Evolutionary conservation across 106 monocot genomes (phyloP), one percentile per base, ranked within the genome.

Genomic region (Alisma plantagoaquatica): DNA sequence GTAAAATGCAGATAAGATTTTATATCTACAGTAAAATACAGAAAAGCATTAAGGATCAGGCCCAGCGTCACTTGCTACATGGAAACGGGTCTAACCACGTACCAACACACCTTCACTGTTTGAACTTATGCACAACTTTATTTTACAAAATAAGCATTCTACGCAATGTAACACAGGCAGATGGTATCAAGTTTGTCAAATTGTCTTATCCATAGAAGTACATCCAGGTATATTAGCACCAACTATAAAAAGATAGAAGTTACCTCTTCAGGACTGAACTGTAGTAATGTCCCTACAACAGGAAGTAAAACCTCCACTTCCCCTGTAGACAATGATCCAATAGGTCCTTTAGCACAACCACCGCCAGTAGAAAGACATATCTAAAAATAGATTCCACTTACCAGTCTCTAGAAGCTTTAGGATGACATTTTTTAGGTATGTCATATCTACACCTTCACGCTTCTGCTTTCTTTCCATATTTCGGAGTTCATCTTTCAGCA

Each of bases 361-460:
- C 35, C 14, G 14, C 35, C 35, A 14, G 35, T 38, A 38, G 35
- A 38, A 38, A 38, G 35, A 7, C 35, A 38, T 7, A 38, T 38
- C 10, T n/a, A 54, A 2, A n/a, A 30, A 32, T n/a, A 31, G 1
- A 7, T 16, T 32, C 29, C 20, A 9, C 35, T 35, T 67, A 96
- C 96, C 96, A 67, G 96, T 96, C 70, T 96, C 96, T 66, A 96
- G 88, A 31, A 96, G 77, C 57, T 96, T 96, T 20, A 96, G 43
- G 61, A 96, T 78, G 49, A 96, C 88, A 61, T 96, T 96, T 69
- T 96, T 96, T 26, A 96, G 84, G 57, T 96, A 96, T 4, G 89
- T 96, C 96, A 89, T 81, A 66, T 96, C 96, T 43, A 96, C 71
- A 25, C 84, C 89, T 75, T 96, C 89, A 32, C 96, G 80, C 64